These are phyloP conservation scores for Magnusiomyces ingens DNA, from an alignment of 1,139 yeast genomes.

Conservation along the genomic window DNA sequence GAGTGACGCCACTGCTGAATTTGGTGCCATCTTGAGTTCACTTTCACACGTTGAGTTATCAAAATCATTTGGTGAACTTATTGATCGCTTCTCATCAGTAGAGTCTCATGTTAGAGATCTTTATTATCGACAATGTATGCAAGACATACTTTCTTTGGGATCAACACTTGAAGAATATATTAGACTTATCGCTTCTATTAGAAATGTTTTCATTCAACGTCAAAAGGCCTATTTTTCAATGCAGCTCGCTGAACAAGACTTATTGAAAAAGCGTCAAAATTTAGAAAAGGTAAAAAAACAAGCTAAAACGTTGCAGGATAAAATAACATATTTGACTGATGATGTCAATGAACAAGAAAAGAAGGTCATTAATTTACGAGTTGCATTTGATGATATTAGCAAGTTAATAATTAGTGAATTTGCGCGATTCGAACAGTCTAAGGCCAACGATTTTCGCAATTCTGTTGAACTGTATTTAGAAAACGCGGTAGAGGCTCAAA, in stretches of 20 bases:
- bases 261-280: constrained; percentile 41
- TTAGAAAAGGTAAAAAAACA: constrained; percentile 51
- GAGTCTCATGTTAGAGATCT: constrained; percentile 68
- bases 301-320: constrained; percentile 58
- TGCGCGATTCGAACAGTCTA: constrained; percentile 63
- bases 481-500: constrained; percentile 86
- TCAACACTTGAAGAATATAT: constrained; percentile 83
- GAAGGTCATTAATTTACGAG: constrained; percentile 50
- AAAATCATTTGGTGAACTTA: constrained; percentile 53
- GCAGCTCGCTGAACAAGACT: constrained; percentile 46
- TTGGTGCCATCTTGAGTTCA: constrained; percentile 46
- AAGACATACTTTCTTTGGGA: constrained; percentile 82
- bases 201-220: constrained; percentile 69
- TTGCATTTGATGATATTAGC: constrained; percentile 54
- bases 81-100: constrained; percentile 61
- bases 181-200: constrained; percentile 68
- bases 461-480: constrained; percentile 88
- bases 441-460: constrained; percentile 79
- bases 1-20: constrained; percentile 58
- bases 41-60: constrained; percentile 73
- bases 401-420: constrained; percentile 64
- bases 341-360: constrained; percentile 56
- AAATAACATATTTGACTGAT: constrained; percentile 44
- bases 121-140: constrained; percentile 71
- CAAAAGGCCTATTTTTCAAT: constrained; percentile 59